A percentile compares a stretch with the other conserved stretches of the same genome.
Conservation (phyloP, 176 grass and related monocot genomes). For the Pharus latifolius region DNA sequence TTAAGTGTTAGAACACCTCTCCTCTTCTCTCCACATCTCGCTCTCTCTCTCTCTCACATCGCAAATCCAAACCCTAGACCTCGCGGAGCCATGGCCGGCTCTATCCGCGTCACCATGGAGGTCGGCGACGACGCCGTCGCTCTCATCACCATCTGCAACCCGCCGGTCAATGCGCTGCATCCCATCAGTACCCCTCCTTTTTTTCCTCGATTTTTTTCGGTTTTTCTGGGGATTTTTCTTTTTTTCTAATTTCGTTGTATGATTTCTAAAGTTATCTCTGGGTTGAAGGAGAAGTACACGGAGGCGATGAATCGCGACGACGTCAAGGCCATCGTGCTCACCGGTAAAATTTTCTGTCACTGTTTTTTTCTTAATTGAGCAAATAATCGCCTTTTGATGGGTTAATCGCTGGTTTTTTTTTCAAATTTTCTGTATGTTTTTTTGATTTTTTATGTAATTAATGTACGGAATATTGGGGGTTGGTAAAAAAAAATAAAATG, state of each 20-base stretch:
- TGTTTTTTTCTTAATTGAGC: background rate
- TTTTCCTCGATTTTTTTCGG: background rate
- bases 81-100: slow-evolving; percentile 33
- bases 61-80: background rate
- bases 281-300: slow-evolving; percentile 76
- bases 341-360: slow-evolving; percentile 29
- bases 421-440: background rate
- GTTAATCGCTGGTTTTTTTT: background rate
- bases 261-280: slow-evolving; percentile 46
- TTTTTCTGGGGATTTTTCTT: background rate
- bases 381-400: background rate
- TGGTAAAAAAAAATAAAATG: no score
- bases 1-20: background rate
- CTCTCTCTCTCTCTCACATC: background rate
- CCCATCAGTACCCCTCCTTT: slow-evolving; percentile 32
- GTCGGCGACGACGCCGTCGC: slow-evolving; percentile 72
- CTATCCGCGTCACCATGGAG: slow-evolving; percentile 80
- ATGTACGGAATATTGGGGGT: background rate
- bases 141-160: slow-evolving; percentile 81
- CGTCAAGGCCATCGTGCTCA: slow-evolving; percentile 91
- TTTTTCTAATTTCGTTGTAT: background rate
- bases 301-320: slow-evolving; percentile 58
- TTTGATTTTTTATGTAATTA: background rate
- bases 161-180: slow-evolving; percentile 84
- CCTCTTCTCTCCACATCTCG: background rate